Evolutionary conservation across 768 basidiomycete species (phyloP), one percentile per base, ranked within the genome.

Genomic region (Rhodotorula sphaerocarpa): DNA sequence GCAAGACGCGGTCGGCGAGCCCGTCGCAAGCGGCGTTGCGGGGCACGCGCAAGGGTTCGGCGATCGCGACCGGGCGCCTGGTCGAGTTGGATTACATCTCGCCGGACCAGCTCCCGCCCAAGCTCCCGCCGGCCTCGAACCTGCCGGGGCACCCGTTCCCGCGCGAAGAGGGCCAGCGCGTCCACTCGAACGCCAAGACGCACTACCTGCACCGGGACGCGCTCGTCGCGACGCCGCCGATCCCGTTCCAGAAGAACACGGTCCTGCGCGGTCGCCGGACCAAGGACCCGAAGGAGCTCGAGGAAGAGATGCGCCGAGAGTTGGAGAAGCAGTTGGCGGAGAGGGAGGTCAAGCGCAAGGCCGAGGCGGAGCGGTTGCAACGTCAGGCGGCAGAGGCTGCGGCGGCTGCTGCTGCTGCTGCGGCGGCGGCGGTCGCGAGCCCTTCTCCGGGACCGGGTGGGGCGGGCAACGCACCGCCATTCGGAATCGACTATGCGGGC

Each of bases 191-290:
- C 31, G 54, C 63, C 5, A 50, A 50, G 9, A 30, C 25, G 12
- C 45, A 52, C 18, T 63, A 43, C 50, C 59, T 67, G 21, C 62
- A 59, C 20, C 39, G 16, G 20, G n/a, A 34, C 6, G 61, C 58
- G 3, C 51, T 60, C n/a, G 66, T 63, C 28, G 20, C 46, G 23
- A 30, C 57, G 18, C 61, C 61, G 11, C 66, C 66, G 3, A 54
- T 63, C 46, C 66, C 61, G 23, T 63, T 63, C 30, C 18, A 21
- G 7, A 21, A 27, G n/a, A 63, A 59, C 55, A 53, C 61, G 30
- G 63, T 69, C 36, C 55, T 69, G 10, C 55, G 66, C 20, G 66
- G 66, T 2, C 21, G 56, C 25, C 3, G 56, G 18, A 57, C 56
- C 12, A 39, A 31, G 41, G 27, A 25, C 18, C 20, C 31, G 21